Evolutionary conservation across 129 eudicot genomes (phyloP), one percentile per base, ranked within the genome.

Genomic region (Flaveria ramosissima): DNA sequence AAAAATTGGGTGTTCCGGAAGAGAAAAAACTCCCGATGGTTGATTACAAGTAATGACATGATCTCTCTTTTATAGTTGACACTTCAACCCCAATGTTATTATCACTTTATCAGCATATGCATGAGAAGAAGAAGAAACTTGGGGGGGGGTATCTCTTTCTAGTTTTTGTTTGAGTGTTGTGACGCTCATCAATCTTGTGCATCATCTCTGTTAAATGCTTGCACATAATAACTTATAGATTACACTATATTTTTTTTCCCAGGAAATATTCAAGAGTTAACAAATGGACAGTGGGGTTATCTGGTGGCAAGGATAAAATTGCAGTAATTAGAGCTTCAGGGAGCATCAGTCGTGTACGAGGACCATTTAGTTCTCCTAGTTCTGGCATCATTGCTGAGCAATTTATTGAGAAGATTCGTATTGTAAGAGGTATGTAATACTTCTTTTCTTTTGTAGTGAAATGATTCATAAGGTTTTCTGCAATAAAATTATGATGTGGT

Each of bases 271-370:
- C 93, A 14, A 77, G 86, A 64, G 96, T 93, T 66, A 89, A 79
- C 73, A 85, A 81, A 81, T 93, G 92, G 96, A 90, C 98, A 45
- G 82, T 93, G 76, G 97, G 97, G 19, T 81, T 93, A 82, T 85
- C 96, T 59, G 97, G 96, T 75, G 89, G 89, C 50, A 84, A 82
- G 77, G 96, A 88, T 70, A 77, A 85, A 81, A 90, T 93, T 56
- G 98, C 97, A 56, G 87, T 93, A 26, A 90, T 93, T 72, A 88
- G 98, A 84, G 97, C 98, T 73, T 90, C 98, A 51, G 98, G 98
- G 79, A 83, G 90, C 82, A 93, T 93, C 65, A 88, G 93, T 71
- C 92, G 98, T 9, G 82, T 87, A 48, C 81, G 87, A 23, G 88
- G 98, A 67, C 82, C 87, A 27, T 76, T 93, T 21, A 86, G 89